Evolutionary conservation across 2,329 filamentous ascomycete species (phyloP), one percentile per base, ranked within the genome.

Genomic region (Aspergillus cejpii): DNA sequence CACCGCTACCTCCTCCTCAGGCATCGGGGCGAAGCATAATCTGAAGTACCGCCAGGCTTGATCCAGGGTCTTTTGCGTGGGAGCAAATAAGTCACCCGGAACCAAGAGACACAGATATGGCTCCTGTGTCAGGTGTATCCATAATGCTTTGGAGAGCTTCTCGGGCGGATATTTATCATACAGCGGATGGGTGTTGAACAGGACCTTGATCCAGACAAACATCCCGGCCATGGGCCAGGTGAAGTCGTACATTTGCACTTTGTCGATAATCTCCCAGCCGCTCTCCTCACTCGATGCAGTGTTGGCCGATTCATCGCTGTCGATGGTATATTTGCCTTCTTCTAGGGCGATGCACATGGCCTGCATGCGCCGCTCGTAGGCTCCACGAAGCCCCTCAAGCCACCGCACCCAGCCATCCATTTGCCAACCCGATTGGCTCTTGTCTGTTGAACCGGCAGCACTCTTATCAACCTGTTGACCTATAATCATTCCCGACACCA

Each of bases 361-460:
- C 57, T 78, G 78, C 87, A 95, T 94, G 47, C 90, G 81, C 31
- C 83, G 75, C 71, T 94, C 87, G 68, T 96, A 96, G 56, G 81
- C 79, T 45, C 84, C 87, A 20, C 89, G 80, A 11, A 96, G 76
- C 6, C 89, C 88, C 49, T 84, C 85, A 19, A 96, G 80, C 90
- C 90, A 96, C 53, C 87, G 83, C 11, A 95, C 84, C 87, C 87
- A 96, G 52, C 90, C 90, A 49, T 83, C 81, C 51, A 83, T 80
- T 58, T 86, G 76, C 90, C 90, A 96, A 47, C 85, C 76, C 37
- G 74, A 71, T 29, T 79, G 74, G 46, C 73, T 68, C 19, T 77
- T 69, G 60, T 73, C 49, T 64, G 68, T 53, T 6, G 45, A 58
- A 50, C 29, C 31, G 14, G 67, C 51, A 56, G 71, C 62, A n/a